Evolutionary conservation across 148 eudicot species (phyloP).

Genomic region (Rhododendron kiyosumense): DNA sequence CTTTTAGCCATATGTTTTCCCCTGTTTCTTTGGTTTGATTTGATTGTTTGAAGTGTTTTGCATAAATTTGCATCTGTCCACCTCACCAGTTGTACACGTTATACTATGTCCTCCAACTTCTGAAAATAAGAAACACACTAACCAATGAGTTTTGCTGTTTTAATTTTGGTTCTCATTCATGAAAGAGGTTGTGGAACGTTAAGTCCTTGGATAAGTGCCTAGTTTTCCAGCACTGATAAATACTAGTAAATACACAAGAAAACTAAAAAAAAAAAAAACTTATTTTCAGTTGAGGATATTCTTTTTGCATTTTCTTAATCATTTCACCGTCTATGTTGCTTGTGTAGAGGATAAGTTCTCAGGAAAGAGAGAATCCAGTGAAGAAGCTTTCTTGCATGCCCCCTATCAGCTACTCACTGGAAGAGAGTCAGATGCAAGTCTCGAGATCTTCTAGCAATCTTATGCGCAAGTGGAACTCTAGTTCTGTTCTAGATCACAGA

Average conservation of each 20-base stretch:
- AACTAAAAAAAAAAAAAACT: neutral
- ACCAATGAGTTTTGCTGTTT: neutral
- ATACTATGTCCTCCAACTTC: constrained; percentile 4
- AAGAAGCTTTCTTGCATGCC: constrained; percentile 55
- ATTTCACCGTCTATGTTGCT: neutral
- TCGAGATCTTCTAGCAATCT: constrained; percentile 61
- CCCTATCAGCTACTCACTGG: constrained; percentile 50
- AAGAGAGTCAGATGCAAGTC: constrained; percentile 66
- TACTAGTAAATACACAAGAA: neutral
- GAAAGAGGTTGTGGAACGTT: constrained; percentile 50
- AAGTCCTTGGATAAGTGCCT: neutral
- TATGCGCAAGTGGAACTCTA: constrained; percentile 62
- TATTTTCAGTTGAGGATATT: neutral
- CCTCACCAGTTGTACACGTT: neutral
- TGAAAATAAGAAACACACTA: neutral
- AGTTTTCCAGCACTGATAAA: neutral
- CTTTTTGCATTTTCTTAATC: neutral
- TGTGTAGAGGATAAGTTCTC: constrained; percentile 65
- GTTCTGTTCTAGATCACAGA: constrained; percentile 53
- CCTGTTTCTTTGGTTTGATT: neutral
- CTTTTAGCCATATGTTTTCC: neutral
- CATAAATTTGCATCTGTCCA: neutral
- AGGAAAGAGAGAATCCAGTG: constrained; percentile 71
- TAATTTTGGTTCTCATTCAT: constrained; percentile 22
- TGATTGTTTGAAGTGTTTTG: neutral